Evolutionary conservation across 176 grass and related monocot genomes (phyloP).

Genomic region (Metroxylon sagu): DNA sequence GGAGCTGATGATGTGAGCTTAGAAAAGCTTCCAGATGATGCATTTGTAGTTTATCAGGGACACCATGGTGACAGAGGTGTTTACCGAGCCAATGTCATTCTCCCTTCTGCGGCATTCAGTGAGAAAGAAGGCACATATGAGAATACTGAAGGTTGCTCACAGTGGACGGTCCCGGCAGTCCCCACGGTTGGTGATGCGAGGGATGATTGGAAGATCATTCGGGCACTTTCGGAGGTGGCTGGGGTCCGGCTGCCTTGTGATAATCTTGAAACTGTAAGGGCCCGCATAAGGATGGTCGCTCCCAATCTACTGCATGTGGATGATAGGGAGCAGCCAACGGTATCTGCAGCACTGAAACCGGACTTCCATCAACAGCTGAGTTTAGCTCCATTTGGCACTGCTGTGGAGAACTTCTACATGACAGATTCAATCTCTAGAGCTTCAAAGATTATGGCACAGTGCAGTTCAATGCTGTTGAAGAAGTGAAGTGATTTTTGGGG

Average conservation of each 20-base stretch:
- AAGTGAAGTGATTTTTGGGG: constrained; percentile 28
- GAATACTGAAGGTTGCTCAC: constrained; percentile 87
- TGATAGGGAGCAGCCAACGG: constrained; percentile 61
- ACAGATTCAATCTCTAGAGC: constrained; percentile 85
- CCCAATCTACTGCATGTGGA: constrained; percentile 75
- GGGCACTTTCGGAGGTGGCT: constrained; percentile 74
- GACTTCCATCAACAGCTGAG: constrained; percentile 45
- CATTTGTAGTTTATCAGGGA: constrained; percentile 94
- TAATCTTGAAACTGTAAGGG: constrained; percentile 37
- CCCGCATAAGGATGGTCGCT: constrained; percentile 52
- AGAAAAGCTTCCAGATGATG: constrained; percentile 80
- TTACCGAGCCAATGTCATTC: constrained; percentile 76
- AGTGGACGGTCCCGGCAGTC: constrained; percentile 91
- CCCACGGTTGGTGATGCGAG: constrained; percentile 91
- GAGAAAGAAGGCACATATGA: constrained; percentile 98
- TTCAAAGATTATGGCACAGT: constrained; percentile 98
- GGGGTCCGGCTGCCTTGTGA: constrained; percentile 62
- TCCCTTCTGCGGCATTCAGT: constrained; percentile 88
- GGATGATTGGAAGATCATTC: constrained; percentile 99
- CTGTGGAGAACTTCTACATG: constrained; percentile 92
- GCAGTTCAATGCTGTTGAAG: constrained; percentile 59
- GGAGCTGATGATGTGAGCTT: constrained; percentile 83
- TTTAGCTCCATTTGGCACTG: constrained; percentile 44
- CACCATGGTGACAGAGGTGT: constrained; percentile 92
- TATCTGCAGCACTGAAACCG: constrained; percentile 58